These are phyloP conservation scores for Entomortierella parvispora DNA, from an alignment of 192 early-diverging fungal species.

Conservation along the genomic window DNA sequence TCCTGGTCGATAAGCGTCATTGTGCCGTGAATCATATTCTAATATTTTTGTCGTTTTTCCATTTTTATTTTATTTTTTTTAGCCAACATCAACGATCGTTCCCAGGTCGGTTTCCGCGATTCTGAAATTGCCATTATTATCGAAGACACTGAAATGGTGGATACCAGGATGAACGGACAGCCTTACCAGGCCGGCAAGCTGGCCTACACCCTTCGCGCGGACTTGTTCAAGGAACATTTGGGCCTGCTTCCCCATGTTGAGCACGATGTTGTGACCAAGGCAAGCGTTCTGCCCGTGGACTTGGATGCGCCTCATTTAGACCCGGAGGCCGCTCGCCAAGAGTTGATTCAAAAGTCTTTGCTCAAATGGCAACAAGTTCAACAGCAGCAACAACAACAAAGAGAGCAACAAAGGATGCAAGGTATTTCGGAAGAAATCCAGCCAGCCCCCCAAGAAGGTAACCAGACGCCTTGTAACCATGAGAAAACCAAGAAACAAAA, in stretches of 20 bases:
- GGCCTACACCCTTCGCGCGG: conserved; percentile 75
- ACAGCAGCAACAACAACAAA: not conserved
- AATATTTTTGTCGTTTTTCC: not conserved
- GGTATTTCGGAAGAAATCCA: not conserved
- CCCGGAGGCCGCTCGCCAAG: conserved; percentile 19
- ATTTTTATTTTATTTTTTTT: not conserved
- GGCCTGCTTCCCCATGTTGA: conserved; percentile 67
- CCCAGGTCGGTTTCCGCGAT: conserved; percentile 85
- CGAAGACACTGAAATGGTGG: conserved; percentile 77
- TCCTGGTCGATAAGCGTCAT: not conserved
- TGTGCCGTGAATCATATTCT: not conserved
- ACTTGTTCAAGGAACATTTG: conserved; percentile 87
- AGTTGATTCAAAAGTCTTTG: conserved; percentile 28
- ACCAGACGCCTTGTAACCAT: not conserved
- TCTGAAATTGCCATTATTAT: conserved; percentile 90
- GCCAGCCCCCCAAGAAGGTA: not conserved
- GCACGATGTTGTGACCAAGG: conserved; percentile 44
- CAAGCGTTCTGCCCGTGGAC: conserved; percentile 36
- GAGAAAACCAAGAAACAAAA: not conserved
- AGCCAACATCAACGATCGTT: conserved; percentile 90
- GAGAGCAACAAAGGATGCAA: conserved; percentile 5
- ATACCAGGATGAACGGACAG: conserved; percentile 76
- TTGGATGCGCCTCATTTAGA: conserved; percentile 35
- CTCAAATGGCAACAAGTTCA: not conserved
- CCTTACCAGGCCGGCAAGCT: conserved; percentile 77